Conservation (phyloP, 164 flowering plant genomes). For the Paratinospora sagittata region DNA sequence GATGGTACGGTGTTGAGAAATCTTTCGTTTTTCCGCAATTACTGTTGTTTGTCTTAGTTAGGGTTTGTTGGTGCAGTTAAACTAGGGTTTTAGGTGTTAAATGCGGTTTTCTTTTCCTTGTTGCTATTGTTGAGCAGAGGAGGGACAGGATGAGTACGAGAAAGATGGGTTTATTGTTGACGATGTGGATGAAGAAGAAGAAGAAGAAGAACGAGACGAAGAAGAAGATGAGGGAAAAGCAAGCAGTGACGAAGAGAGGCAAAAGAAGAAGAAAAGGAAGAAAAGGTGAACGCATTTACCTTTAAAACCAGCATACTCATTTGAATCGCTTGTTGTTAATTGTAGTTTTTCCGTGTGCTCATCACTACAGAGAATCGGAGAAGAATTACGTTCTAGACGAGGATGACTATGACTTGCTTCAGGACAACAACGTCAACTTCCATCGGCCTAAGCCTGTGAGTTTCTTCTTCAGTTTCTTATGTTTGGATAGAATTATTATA, state of each 20-base stretch:
- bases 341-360: not conserved
- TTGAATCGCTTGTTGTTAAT: not conserved
- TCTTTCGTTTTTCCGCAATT: not conserved
- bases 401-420: constrained; percentile 87
- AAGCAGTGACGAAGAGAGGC: constrained; percentile 53
- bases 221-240: constrained; percentile 45
- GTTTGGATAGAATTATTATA: not conserved
- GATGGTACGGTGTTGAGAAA: constrained; percentile 32
- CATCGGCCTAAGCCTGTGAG: constrained; percentile 51
- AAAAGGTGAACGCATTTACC: constrained; percentile 39
- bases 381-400: constrained; percentile 71
- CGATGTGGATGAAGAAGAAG: constrained; percentile 81
- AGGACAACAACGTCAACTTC: constrained; percentile 64
- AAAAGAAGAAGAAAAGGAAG: constrained; percentile 76
- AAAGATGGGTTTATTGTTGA: constrained; percentile 94
- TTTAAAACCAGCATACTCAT: not conserved
- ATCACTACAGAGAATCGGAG: constrained; percentile 52
- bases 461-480: not conserved
- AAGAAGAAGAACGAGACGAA: constrained; percentile 39
- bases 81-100: not conserved
- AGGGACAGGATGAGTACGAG: constrained; percentile 87
- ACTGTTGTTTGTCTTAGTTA: not conserved
- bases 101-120: not conserved
- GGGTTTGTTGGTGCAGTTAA: not conserved
- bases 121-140: constrained; percentile 36